Conservation (phyloP, 164 flowering plant genomes). For the Vitis rupestris region DNA sequence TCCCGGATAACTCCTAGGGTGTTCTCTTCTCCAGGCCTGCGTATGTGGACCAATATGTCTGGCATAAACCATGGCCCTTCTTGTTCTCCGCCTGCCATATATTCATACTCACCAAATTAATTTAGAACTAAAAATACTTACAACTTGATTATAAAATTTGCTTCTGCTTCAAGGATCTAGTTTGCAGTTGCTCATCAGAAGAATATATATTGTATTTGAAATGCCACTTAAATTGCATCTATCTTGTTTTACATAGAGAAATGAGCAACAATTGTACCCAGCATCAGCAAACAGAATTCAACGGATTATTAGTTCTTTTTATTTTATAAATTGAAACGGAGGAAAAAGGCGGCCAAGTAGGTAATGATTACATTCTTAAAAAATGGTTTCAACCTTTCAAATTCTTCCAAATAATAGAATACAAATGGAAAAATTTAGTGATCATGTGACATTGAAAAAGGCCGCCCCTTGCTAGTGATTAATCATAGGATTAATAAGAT, state of each 20-base stretch:
- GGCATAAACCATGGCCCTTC: conserved; percentile 82
- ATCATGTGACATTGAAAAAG: too few species aligned
- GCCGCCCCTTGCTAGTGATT: too few species aligned
- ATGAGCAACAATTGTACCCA: too few species aligned
- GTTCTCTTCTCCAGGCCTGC: conserved; percentile 66
- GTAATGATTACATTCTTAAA: too few species aligned
- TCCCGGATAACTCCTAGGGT: conserved; percentile 65
- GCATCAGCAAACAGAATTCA: too few species aligned
- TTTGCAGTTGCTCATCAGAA: not conserved
- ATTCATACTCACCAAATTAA: not conserved
- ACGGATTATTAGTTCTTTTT: too few species aligned
- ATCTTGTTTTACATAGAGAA: not conserved
- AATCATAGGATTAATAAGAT: too few species aligned
- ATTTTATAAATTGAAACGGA: too few species aligned
- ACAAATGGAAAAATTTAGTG: too few species aligned
- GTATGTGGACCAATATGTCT: conserved; percentile 78
- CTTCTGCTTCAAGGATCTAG: not conserved
- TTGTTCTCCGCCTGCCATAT: conserved; percentile 64
- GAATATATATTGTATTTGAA: not conserved
- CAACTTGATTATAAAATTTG: not conserved
- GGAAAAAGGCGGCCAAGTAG: too few species aligned
- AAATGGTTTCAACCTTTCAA: too few species aligned
- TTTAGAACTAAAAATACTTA: not conserved
- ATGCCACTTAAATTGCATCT: not conserved
- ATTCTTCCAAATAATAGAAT: too few species aligned